Conservation (phyloP, 345 rosid genomes). For the Isatis tinctoria region DNA sequence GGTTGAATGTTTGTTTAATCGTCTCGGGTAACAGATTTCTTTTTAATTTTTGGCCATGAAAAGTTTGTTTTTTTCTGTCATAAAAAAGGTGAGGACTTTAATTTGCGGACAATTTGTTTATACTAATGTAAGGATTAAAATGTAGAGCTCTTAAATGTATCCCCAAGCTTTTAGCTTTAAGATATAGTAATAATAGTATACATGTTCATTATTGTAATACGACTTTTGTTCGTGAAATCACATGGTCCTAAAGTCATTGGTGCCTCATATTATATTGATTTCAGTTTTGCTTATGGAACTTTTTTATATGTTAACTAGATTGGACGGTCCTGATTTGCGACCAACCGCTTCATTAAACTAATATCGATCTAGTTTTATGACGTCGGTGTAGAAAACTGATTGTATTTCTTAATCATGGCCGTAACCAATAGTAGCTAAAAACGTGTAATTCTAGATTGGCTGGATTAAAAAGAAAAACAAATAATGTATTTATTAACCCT, state of each 20-base stretch:
- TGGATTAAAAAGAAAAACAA: neutral
- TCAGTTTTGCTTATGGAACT: neutral
- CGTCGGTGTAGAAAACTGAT: conserved; percentile 4
- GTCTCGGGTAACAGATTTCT: conserved; percentile 19
- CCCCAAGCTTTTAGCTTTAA: conserved; percentile 9
- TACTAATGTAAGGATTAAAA: neutral
- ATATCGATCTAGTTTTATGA: conserved; percentile 13
- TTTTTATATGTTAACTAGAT: conserved; percentile 13
- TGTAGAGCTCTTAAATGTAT: neutral
- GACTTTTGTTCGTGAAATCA: conserved; percentile 41
- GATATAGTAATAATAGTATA: neutral
- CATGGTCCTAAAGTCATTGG: conserved; percentile 54
- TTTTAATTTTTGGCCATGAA: neutral
- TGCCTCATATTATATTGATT: conserved; percentile 28
- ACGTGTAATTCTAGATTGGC: conserved; percentile 14
- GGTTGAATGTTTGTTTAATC: conserved; percentile 37
- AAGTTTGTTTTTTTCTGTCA: neutral
- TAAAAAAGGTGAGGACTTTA: conserved; percentile 17
- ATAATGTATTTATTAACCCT: neutral
- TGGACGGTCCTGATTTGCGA: conserved; percentile 25
- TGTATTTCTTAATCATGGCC: neutral
- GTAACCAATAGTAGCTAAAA: neutral
- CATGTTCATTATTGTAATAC: conserved; percentile 26
- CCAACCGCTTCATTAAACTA: conserved; percentile 19
- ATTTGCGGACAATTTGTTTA: conserved; percentile 1